Conservation (phyloP, 345 rosid species). For the Reutealis trisperma region DNA sequence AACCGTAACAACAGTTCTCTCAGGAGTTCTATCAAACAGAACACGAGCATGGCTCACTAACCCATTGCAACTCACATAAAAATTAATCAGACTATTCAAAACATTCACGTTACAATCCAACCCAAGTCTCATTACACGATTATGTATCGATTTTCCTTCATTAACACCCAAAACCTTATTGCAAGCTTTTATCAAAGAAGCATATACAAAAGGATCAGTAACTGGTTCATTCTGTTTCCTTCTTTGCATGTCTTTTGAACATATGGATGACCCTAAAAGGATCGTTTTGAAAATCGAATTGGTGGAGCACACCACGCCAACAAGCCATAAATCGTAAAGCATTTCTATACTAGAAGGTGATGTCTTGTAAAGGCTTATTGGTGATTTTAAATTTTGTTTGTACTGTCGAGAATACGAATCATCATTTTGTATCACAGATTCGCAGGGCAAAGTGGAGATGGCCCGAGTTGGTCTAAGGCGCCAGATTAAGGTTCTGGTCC, state of each 20-base stretch:
- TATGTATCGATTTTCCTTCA: constrained; percentile 25
- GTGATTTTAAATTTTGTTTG: not conserved
- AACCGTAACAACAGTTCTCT: constrained; percentile 24
- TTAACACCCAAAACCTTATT: not conserved
- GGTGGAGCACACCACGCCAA: not conserved
- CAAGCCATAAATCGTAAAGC: not conserved
- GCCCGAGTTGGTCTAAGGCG: constrained; percentile 99
- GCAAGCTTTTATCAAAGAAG: constrained; percentile 32
- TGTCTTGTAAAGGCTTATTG: not conserved
- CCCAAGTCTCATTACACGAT: constrained; percentile 23
- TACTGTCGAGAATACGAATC: no score
- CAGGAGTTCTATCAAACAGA: constrained; percentile 30
- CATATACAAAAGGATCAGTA: constrained; percentile 18
- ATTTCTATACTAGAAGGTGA: not conserved
- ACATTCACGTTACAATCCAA: constrained; percentile 14
- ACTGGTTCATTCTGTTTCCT: not conserved
- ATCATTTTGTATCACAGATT: no score
- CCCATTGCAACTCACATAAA: constrained; percentile 11
- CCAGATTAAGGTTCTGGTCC: constrained; percentile 99
- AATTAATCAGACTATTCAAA: constrained; percentile 22
- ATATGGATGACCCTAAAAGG: constrained; percentile 7
- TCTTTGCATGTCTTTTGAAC: constrained; percentile 8
- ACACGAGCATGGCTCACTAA: constrained; percentile 20
- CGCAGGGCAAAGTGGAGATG: constrained; percentile 11
- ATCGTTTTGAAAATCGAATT: constrained; percentile 4